phyloP scores from a whole-genome alignment of 495 filamentous ascomycete genomes.

The Pseudomonodictys pantanalensis region DNA sequence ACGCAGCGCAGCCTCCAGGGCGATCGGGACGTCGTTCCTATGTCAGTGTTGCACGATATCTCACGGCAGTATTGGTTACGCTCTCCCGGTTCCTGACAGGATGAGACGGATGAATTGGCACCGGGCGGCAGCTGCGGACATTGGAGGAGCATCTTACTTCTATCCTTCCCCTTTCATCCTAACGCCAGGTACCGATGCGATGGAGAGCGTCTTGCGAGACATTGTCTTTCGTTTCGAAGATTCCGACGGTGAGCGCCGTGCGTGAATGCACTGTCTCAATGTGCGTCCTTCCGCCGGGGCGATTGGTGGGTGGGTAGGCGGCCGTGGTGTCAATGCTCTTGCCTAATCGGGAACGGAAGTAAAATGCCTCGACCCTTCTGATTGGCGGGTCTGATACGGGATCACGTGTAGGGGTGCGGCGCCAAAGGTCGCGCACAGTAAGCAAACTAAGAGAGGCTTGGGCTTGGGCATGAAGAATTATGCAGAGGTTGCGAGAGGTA shows the following conservation, averaged over 20 bases:
- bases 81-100: background rate
- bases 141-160: background rate
- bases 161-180: no score
- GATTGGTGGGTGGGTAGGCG: background rate
- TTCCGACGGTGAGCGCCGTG: background rate
- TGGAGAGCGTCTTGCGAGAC: no score
- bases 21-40: conserved; percentile 22
- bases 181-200: no score
- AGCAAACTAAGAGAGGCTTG: no score
- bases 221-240: background rate
- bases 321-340: background rate
- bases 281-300: background rate
- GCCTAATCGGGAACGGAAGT: conserved; percentile 12
- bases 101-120: conserved; percentile 6
- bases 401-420: background rate
- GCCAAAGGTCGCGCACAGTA: background rate
- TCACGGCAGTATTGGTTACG: background rate
- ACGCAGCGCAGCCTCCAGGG: background rate
- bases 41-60: background rate
- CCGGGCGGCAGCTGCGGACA: conserved; percentile 11
- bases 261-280: background rate
- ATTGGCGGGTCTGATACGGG: conserved; percentile 7
- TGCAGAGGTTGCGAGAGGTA: background rate
- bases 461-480: background rate
- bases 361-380: background rate